phyloP scores from a whole-genome alignment of 2,329 filamentous ascomycete species.

The Penicillium paneum region DNA sequence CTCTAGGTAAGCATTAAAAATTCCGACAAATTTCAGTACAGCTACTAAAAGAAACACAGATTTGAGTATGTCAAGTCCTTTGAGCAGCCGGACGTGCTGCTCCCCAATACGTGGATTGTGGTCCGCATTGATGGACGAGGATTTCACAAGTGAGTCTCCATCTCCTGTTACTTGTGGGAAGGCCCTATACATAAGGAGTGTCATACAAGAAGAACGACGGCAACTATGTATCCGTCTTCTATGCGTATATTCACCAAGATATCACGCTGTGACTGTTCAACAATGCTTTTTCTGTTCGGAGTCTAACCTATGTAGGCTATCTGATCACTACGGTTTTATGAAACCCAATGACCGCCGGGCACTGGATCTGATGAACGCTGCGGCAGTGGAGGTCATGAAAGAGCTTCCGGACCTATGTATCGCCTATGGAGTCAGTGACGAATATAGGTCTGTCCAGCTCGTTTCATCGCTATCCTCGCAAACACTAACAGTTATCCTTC shows the following conservation, averaged over 20 bases:
- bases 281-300: neutral
- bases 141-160: constrained; percentile 74
- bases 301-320: constrained; percentile 57
- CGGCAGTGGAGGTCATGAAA: constrained; percentile 77
- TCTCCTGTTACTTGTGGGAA: neutral
- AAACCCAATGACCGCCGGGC: constrained; percentile 92
- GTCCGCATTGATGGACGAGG: constrained; percentile 90
- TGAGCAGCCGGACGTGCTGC: constrained; percentile 73
- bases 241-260: neutral
- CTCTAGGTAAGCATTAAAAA: constrained; percentile 32
- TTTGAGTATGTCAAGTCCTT: constrained; percentile 93
- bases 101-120: constrained; percentile 94
- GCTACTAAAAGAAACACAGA: constrained; percentile 47
- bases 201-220: neutral
- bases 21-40: neutral
- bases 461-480: neutral
- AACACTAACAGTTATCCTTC: neutral
- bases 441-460: constrained; percentile 58
- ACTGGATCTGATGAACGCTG: constrained; percentile 89
- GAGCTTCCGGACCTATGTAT: constrained; percentile 82
- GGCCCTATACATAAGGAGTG: neutral
- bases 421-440: constrained; percentile 91
- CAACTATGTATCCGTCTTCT: neutral
- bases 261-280: neutral
- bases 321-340: constrained; percentile 74